A percentile compares a stretch with the other conserved stretches of the same genome.
phyloP scores from a whole-genome alignment of 2,329 filamentous ascomycete genomes.

The Ploettnerulaceae sp. region DNA sequence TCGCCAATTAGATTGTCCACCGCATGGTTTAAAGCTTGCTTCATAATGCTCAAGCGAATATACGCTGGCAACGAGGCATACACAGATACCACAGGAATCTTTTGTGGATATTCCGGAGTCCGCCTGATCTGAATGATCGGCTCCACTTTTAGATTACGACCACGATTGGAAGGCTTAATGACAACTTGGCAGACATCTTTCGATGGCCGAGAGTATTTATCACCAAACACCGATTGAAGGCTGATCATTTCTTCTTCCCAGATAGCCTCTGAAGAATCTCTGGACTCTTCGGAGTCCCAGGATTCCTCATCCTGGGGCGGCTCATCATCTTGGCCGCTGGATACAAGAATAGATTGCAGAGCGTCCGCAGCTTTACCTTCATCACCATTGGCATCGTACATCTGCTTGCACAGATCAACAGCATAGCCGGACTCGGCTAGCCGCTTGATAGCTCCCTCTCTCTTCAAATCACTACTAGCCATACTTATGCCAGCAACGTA shows the following conservation, averaged over 20 bases:
- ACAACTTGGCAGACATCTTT: conserved; percentile 64
- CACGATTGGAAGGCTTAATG: conserved; percentile 53
- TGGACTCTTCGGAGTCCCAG: conserved; percentile 37
- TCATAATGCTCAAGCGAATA: conserved; percentile 83
- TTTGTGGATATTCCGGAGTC: conserved; percentile 67
- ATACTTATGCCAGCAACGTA: conserved; percentile 89
- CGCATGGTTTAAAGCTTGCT: conserved; percentile 68
- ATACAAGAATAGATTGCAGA: conserved; percentile 67
- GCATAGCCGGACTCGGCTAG: conserved; percentile 82
- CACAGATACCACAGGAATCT: conserved; percentile 65
- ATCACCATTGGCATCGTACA: conserved; percentile 65
- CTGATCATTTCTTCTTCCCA: conserved; percentile 87
- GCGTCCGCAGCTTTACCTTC: conserved; percentile 73
- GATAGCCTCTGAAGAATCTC: conserved; percentile 52
- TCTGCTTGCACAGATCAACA: conserved; percentile 72
- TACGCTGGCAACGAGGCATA: conserved; percentile 76
- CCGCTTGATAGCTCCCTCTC: conserved; percentile 77
- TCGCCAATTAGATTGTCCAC: conserved; percentile 69
- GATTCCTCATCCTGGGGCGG: conserved; percentile 37
- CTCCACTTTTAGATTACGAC: conserved; percentile 46
- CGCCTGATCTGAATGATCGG: conserved; percentile 62
- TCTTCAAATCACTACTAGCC: conserved; percentile 73
- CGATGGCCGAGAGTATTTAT: conserved; percentile 59
- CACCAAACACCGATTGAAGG: conserved; percentile 79
- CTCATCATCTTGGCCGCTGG: conserved; percentile 38